Conservation (phyloP, 805 yeast species). For the Candida xiaguanensis region DNA sequence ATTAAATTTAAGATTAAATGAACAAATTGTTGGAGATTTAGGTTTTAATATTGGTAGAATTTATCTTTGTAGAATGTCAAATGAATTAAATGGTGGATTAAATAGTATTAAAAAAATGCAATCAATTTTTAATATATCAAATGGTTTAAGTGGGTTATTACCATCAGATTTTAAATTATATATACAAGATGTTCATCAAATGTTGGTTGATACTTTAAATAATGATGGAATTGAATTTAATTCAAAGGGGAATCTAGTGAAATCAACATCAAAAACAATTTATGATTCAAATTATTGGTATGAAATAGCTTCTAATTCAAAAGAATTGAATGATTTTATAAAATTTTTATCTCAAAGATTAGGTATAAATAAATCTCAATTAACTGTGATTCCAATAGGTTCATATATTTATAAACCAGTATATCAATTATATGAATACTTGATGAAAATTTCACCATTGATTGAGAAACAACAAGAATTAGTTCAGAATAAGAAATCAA, state of each 20-base stretch:
- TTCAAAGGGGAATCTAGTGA: conserved; percentile 26
- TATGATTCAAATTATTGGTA: conserved; percentile 23
- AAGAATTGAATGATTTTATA: conserved; percentile 26
- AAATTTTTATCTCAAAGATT: conserved; percentile 19
- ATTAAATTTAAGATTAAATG: conserved; percentile 30
- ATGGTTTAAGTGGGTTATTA: conserved; percentile 5
- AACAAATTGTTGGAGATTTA: conserved; percentile 34
- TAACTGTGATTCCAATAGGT: conserved; percentile 5
- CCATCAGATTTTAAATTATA: conserved; percentile 35
- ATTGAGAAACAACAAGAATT: conserved; percentile 22
- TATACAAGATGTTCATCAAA: conserved; percentile 37
- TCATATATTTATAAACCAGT: conserved; percentile 6
- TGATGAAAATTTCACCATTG: conserved; percentile 25
- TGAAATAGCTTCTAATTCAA: conserved; percentile 32
- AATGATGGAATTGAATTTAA: conserved; percentile 34
- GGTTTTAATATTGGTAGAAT: conserved; percentile 41
- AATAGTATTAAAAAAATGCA: conserved; percentile 32
- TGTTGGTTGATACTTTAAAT: conserved; percentile 25
- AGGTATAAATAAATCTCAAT: conserved; percentile 11
- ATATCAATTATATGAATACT: conserved; percentile 25
- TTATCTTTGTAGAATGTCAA: conserved; percentile 34
- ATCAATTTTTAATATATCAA: conserved; percentile 14
- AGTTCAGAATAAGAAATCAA: conserved; percentile 10
- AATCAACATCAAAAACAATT: not conserved
- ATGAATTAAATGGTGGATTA: conserved; percentile 32